These are phyloP conservation scores for Geotrichum klebahnii DNA, from an alignment of 1,139 yeast genomes.

Conservation along the genomic window DNA sequence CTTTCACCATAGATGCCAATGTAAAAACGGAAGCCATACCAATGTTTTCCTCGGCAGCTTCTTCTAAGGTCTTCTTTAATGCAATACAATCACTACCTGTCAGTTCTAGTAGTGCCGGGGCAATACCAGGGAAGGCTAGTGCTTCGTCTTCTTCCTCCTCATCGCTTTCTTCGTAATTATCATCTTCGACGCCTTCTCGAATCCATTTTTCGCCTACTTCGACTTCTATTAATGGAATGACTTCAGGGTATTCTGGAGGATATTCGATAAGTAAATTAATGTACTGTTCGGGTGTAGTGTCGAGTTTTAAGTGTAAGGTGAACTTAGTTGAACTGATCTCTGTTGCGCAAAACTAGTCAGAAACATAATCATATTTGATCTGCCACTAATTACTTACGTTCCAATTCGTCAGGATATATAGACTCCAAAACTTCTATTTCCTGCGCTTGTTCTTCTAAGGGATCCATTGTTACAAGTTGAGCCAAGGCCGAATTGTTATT, in stretches of 20 bases:
- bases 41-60: conserved; percentile 58
- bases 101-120: conserved; percentile 27
- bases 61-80: conserved; percentile 47
- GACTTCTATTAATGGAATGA: conserved; percentile 53
- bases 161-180: conserved; percentile 45
- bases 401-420: conserved; percentile 87
- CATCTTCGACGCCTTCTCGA: conserved; percentile 39
- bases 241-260: conserved; percentile 70
- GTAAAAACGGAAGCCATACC: conserved; percentile 91
- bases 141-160: conserved; percentile 24
- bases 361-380: conserved; percentile 25
- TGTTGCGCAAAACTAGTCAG: conserved; percentile 9
- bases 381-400: conserved; percentile 30
- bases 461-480: conserved; percentile 23
- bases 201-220: conserved; percentile 39
- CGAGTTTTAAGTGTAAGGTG: conserved; percentile 46
- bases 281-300: conserved; percentile 53
- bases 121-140: conserved; percentile 19
- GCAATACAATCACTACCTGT: conserved; percentile 38
- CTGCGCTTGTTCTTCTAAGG: conserved; percentile 64
- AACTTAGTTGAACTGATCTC: conserved; percentile 35
- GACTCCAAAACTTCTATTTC: conserved; percentile 77
- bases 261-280: conserved; percentile 57
- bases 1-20: conserved; percentile 69
- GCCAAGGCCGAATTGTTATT: too few species aligned